These are phyloP conservation scores for Stemphylium lycopersici DNA, from an alignment of 2,329 filamentous ascomycete genomes.

Conservation along the genomic window DNA sequence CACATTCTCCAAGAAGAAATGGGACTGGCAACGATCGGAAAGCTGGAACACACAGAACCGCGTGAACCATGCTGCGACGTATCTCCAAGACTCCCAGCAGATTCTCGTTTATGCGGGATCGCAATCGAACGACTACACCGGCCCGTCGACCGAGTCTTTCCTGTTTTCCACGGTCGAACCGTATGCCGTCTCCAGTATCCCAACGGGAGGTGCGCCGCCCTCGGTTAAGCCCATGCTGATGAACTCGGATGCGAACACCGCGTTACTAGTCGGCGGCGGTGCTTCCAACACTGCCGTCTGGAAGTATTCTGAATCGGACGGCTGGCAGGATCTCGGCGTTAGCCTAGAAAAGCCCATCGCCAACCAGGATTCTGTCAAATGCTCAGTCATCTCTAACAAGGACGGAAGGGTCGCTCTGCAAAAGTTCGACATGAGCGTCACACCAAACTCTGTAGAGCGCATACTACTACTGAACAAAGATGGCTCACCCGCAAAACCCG, in stretches of 20 bases:
- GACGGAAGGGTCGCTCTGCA: constrained; percentile 81
- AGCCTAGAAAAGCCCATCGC: constrained; percentile 66
- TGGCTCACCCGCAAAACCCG: constrained; percentile 59
- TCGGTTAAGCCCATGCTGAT: constrained; percentile 73
- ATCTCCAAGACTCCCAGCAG: constrained; percentile 70
- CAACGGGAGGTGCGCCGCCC: constrained; percentile 59
- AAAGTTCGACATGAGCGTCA: constrained; percentile 74
- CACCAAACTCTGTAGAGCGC: constrained; percentile 76
- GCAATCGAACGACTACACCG: constrained; percentile 61
- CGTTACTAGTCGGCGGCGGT: constrained; percentile 76
- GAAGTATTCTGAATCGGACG: constrained; percentile 67
- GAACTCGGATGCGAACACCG: constrained; percentile 73
- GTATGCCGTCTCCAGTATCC: constrained; percentile 64
- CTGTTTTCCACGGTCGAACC: constrained; percentile 71
- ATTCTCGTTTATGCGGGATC: constrained; percentile 84
- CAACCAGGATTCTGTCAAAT: constrained; percentile 65
- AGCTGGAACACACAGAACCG: constrained; percentile 68
- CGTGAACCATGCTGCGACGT: constrained; percentile 75
- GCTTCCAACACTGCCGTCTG: constrained; percentile 70
- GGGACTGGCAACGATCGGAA: constrained; percentile 62
- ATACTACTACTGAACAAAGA: constrained; percentile 68
- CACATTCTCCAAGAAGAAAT: constrained; percentile 61
- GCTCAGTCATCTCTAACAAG: constrained; percentile 69
- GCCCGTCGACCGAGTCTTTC: constrained; percentile 75
- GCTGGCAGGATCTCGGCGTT: constrained; percentile 72